Base-by-base conservation (phyloP, 2,329 filamentous ascomycete genomes). In the Waltergamsia citrina region DNA sequence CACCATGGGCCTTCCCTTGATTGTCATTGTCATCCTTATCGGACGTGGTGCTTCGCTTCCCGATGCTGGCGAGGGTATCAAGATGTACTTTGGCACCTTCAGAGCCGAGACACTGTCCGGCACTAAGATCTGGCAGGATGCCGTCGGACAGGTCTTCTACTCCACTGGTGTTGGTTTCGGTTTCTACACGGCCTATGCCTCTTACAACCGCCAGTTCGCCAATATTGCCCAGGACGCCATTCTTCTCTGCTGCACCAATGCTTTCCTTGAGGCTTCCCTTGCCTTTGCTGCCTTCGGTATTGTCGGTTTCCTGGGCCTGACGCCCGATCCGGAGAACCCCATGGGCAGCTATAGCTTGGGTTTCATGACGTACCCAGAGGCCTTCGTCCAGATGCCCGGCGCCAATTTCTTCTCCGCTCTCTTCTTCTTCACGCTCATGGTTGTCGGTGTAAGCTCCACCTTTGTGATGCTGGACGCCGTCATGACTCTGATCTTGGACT, bases 191-290 rank as follows among this genome's bases (percentile, higher is more conserved):
- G 66, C 63, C 0, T 76, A 74, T 39, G 71, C 71, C 0, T 72
- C 67, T 0, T 75, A 74, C 48, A 75, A 75, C 53, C 43, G 69
- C 59, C 60, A 63, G 41, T 63, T 73, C 46, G 68, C 70, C 7
- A 74, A 75, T 32, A 70, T 71, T 2, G 71, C 75, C 1, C 67
- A 71, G 64, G 71, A 76, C 37, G 67, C 71, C 0, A 55, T 74
- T 24, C 53, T 74, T 5, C 71, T 76, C 18, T 69, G 68, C 17
- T 49, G 58, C 17, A 70, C 67, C 43, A 74, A 76, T 28, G 63
- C 70, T 1, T 47, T 74, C 0, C 75, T 75, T 30, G 71, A 76
- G 39, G 71, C 69, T 22, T 62, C 74, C 5, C 59, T 59, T 5
- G 59, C 59, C 2, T 63, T 63, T 36, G 58, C 60, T 14, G 57